Conservation (phyloP, 1,284 basidiomycete genomes). For the Tilletia walkeri region DNA sequence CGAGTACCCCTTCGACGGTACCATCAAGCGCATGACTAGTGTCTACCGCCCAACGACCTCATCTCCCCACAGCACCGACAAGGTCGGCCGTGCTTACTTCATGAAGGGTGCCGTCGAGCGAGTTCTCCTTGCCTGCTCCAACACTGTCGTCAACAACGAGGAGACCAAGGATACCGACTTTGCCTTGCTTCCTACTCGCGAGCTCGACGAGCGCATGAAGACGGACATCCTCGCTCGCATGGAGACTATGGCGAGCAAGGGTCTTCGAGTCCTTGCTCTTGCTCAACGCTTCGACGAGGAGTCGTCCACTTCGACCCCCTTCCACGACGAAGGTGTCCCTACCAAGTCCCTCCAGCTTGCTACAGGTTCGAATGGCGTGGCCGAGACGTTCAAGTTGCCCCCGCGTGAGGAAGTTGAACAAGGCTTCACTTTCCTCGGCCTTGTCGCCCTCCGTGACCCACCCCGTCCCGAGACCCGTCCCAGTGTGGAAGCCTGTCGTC, state of each 20-base stretch:
- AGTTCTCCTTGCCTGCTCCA: conserved; percentile 45
- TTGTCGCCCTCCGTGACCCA: conserved; percentile 50
- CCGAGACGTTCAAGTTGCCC: conserved; percentile 30
- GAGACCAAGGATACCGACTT: background rate
- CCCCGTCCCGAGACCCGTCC: conserved; percentile 46
- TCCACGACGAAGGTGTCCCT: conserved; percentile 30
- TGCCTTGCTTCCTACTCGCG: background rate
- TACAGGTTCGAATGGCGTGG: conserved; percentile 17
- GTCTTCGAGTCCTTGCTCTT: conserved; percentile 51
- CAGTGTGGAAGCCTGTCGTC: conserved; percentile 43
- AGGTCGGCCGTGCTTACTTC: conserved; percentile 31
- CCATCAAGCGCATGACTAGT: conserved; percentile 52
- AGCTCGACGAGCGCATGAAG: conserved; percentile 39
- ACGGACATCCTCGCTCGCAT: conserved; percentile 42
- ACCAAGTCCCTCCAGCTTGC: conserved; percentile 24
- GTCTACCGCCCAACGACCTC: conserved; percentile 25
- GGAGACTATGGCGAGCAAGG: conserved; percentile 48
- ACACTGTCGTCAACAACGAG: conserved; percentile 4
- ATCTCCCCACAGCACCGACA: conserved; percentile 19
- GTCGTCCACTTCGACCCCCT: background rate
- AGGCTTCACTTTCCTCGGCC: conserved; percentile 43
- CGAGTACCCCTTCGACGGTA: conserved; percentile 53
- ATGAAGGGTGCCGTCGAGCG: conserved; percentile 55
- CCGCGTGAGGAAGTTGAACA: conserved; percentile 39
- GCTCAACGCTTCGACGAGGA: conserved; percentile 37